Evolutionary conservation across 1,284 basidiomycete genomes (phyloP), one percentile per base, ranked within the genome.

Genomic region (Rhodotorula sp.): DNA sequence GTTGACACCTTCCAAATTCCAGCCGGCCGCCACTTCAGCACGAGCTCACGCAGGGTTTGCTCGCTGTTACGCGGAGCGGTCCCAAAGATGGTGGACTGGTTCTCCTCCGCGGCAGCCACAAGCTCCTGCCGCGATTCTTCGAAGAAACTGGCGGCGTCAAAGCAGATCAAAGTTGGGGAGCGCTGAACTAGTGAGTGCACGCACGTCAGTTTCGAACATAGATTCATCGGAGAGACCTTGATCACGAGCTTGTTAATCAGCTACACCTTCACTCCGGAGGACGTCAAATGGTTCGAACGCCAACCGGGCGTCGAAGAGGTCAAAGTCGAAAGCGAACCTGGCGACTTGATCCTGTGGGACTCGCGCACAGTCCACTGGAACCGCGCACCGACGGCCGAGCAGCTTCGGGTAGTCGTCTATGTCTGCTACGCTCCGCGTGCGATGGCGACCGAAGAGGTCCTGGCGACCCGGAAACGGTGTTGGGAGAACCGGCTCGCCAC

Each of bases 71-170:
- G 23, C 64, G 73, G 48, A 82, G 82, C 71, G 82, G 82, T 1
- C 78, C 79, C 1, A 60, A 80, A 58, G 82, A 83, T 58, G 82
- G 82, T 49, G 82, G 82, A 28, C 78, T 83, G 23, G 81, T 82
- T 78, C 79, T 83, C 31, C 79, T 82, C 66, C 77, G 79, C 60
- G 79, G 79, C 23, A 79, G 79, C 12, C 76, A 80, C 55, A 64
- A 72, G 16, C 74, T 81, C 0, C 79, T 80, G 56, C 77, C 76
- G 66, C 76, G 81, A 66, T 81, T 80, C 74, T 81, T 81, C 62
- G 77, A 77, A 31, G 76, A 78, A n/a, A 80, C 80, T 70, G 63
- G 62, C 52, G 77, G 76, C 6, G 55, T 79, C 52, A 76, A 80
- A 21, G 62, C 66, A 18, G 76, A 75, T 21, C 81, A 77, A 3